Conservation (phyloP, 306 rosid genomes). For the Begonia fuchsioides region DNA sequence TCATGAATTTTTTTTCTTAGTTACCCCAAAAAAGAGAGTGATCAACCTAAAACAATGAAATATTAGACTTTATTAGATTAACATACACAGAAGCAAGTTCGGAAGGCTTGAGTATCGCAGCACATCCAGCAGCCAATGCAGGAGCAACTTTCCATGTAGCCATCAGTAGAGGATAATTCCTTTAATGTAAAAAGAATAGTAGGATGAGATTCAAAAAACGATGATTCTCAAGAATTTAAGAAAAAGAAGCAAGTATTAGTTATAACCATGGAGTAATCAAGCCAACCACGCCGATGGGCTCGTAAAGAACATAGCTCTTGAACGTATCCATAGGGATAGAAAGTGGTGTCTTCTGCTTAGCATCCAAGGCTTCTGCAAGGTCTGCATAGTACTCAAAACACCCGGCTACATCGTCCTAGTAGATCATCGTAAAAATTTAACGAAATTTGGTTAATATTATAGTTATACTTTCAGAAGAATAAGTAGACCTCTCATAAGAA, state of each 20-base stretch:
- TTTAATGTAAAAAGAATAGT: slow-evolving; percentile 9
- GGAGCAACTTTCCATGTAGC: slow-evolving; percentile 98
- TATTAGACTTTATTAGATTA: slow-evolving; percentile 11
- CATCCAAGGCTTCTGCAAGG: slow-evolving; percentile 87
- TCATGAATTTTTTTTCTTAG: too few species aligned
- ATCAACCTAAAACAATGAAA: neutral
- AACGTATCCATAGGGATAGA: slow-evolving; percentile 81
- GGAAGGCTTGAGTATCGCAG: slow-evolving; percentile 92
- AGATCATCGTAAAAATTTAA: too few species aligned
- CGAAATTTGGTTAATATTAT: too few species aligned
- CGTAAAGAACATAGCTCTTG: slow-evolving; percentile 57
- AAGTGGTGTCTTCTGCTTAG: slow-evolving; percentile 57
- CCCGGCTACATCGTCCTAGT: slow-evolving; percentile 93
- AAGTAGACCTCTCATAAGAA: too few species aligned
- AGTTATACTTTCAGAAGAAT: too few species aligned
- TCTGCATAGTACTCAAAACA: slow-evolving; percentile 94
- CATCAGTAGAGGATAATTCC: slow-evolving; percentile 91
- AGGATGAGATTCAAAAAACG: too few species aligned
- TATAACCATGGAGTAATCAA: slow-evolving; percentile 86
- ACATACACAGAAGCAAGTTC: slow-evolving; percentile 86
- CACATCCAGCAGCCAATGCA: slow-evolving; percentile 95
- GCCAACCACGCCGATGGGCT: slow-evolving; percentile 85
- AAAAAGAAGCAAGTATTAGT: neutral
- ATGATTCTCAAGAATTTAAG: too few species aligned
- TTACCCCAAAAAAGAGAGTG: too few species aligned